Evolutionary conservation across 352 stramenopile species (phyloP).

Genomic region (Pythium utonaiense): DNA sequence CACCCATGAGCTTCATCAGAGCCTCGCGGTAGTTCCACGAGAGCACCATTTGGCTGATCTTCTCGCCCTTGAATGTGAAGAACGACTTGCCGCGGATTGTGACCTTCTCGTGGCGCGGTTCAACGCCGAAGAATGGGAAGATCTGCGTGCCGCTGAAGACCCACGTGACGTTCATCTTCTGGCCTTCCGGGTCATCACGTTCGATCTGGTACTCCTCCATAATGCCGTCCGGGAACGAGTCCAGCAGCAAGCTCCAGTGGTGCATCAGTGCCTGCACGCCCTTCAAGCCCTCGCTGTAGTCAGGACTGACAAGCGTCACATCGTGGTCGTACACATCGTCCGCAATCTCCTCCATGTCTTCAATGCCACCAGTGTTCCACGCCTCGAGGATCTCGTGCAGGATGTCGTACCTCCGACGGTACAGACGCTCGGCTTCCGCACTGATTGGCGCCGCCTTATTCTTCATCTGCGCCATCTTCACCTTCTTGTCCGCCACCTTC

Average conservation of each 20-base stretch:
- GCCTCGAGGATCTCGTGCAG: slow-evolving; percentile 71
- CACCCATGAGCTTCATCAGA: slow-evolving; percentile 68
- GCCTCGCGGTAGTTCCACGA: slow-evolving; percentile 76
- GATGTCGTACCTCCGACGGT: slow-evolving; percentile 64
- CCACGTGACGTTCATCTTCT: slow-evolving; percentile 73
- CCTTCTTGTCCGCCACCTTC: slow-evolving; percentile 26
- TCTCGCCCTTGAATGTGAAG: slow-evolving; percentile 76
- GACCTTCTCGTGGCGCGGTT: slow-evolving; percentile 73
- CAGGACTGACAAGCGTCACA: slow-evolving; percentile 62
- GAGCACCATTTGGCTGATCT: slow-evolving; percentile 66
- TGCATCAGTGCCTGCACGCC: slow-evolving; percentile 68
- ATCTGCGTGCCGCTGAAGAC: slow-evolving; percentile 79
- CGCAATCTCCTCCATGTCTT: slow-evolving; percentile 80
- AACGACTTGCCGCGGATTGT: slow-evolving; percentile 73
- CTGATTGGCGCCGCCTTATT: slow-evolving; percentile 23
- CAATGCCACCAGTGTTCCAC: slow-evolving; percentile 79
- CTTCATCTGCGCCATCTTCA: slow-evolving; percentile 16
- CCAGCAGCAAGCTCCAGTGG: slow-evolving; percentile 64
- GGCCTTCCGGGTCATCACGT: slow-evolving; percentile 45
- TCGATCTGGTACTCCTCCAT: slow-evolving; percentile 83
- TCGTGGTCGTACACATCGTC: slow-evolving; percentile 71
- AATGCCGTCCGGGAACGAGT: slow-evolving; percentile 75
- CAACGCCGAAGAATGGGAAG: slow-evolving; percentile 64
- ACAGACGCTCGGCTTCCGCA: slow-evolving; percentile 52
- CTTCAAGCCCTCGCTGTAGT: slow-evolving; percentile 58